Conservation (phyloP, 257 asterid genomes). For the Oldenlandia corymbosa region DNA sequence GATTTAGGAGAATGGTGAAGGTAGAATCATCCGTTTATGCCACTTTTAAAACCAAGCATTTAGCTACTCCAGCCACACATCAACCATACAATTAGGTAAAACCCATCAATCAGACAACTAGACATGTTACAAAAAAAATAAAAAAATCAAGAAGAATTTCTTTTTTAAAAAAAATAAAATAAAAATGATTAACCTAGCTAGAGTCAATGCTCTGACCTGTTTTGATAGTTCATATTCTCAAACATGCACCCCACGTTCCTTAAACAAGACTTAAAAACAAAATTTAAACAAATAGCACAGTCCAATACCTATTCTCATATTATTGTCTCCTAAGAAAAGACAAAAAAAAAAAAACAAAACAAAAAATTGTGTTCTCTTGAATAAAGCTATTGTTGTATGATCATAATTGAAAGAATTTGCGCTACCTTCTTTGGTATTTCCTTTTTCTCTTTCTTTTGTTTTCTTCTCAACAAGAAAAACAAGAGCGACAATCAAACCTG, state of each 20-base stretch:
- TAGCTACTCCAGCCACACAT: not conserved
- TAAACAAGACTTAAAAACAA: conserved; percentile 13
- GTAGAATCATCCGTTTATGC: conserved; percentile 2
- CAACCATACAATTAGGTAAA: conserved; percentile 1
- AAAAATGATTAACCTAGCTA: not conserved
- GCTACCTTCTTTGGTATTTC: not conserved
- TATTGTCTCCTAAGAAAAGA: not conserved
- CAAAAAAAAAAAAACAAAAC: not conserved
- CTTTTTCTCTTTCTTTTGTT: not conserved
- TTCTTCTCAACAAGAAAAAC: not conserved
- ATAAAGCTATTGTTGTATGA: conserved; percentile 1
- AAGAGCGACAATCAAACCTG: not conserved
- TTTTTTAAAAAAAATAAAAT: not conserved
- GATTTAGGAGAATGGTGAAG: not conserved
- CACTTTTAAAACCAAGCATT: not conserved
- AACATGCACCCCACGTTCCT: conserved; percentile 37
- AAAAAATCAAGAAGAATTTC: not conserved
- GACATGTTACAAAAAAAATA: not conserved
- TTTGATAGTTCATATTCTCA: conserved; percentile 6
- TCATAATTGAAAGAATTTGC: not conserved
- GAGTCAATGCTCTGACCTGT: conserved; percentile 15
- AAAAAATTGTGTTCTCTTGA: not conserved
- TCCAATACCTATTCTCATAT: conserved; percentile 7
- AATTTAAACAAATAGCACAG: conserved; percentile 3
- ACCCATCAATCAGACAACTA: conserved; percentile 1